Percentiles rank a stretch among this genome's conserved stretches.
Evolutionary conservation across 1,284 basidiomycete species (phyloP).

Genomic region (Ganoderma leucocontextum): DNA sequence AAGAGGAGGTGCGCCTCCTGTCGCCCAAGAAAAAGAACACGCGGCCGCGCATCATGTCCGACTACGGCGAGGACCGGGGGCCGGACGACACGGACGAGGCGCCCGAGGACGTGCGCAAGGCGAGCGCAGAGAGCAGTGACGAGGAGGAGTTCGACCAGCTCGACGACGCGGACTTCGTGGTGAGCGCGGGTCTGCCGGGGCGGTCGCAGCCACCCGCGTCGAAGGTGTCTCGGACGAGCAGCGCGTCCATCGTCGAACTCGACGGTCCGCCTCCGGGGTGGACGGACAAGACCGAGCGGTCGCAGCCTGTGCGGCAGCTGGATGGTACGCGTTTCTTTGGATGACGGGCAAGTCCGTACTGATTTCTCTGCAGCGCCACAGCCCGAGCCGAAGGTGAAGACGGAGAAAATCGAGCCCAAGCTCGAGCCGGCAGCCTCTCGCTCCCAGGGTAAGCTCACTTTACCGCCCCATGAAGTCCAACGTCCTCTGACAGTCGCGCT

Average conservation of each 20-base stretch:
- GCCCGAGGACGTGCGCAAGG: not conserved
- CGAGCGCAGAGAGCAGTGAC: not conserved
- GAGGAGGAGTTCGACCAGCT: slow-evolving; percentile 27
- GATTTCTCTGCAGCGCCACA: not conserved
- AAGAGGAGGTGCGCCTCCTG: slow-evolving; percentile 24
- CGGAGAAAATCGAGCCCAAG: slow-evolving; percentile 16
- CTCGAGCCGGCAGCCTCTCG: not conserved
- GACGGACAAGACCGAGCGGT: slow-evolving; percentile 7
- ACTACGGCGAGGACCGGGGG: slow-evolving; percentile 23
- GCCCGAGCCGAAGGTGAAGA: slow-evolving; percentile 21
- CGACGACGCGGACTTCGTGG: slow-evolving; percentile 22
- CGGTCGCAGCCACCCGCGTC: not conserved
- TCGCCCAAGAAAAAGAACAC: slow-evolving; percentile 29
- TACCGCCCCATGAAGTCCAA: not conserved
- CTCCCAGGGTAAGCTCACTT: not conserved
- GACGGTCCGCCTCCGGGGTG: slow-evolving; percentile 17
- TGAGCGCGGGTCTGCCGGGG: slow-evolving; percentile 7
- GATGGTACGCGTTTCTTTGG: slow-evolving; percentile 13
- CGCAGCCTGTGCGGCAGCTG: slow-evolving; percentile 10
- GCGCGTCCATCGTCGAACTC: slow-evolving; percentile 19
- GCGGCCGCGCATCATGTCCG: slow-evolving; percentile 30
- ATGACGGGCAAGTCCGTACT: too few species aligned
- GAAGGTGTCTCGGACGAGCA: slow-evolving; percentile 14
- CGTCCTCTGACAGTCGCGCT: not conserved
- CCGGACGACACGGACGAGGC: slow-evolving; percentile 5